Evolutionary conservation across 179 eudicot species (phyloP).

Genomic region (Monotropa hypopitys): DNA sequence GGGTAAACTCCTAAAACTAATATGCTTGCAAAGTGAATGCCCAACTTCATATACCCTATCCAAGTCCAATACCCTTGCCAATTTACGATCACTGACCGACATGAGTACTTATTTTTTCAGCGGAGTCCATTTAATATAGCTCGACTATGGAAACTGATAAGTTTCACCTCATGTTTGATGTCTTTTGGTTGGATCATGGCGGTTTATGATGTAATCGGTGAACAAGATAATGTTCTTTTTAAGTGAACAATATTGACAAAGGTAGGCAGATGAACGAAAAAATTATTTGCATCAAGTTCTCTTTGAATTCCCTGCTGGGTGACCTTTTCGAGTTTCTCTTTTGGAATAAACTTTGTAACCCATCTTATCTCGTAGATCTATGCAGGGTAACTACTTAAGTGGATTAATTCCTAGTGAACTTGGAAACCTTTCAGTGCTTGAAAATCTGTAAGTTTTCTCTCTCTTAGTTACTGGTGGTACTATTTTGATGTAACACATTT

Average conservation of each 20-base stretch:
- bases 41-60: not conserved
- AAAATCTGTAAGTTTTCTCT: conserved; percentile 62
- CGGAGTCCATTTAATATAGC: not conserved
- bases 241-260: not conserved
- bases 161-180: not conserved
- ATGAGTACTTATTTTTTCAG: not conserved
- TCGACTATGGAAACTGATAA: not conserved
- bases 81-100: not conserved
- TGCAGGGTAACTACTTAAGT: conserved; percentile 85
- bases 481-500: not conserved
- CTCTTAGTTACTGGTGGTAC: not conserved
- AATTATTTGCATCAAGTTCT: not conserved
- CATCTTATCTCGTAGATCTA: conserved; percentile 36
- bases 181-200: not conserved
- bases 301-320: not conserved
- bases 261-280: not conserved
- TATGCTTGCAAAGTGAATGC: not conserved
- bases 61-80: not conserved
- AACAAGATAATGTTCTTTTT: not conserved
- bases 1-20: too few species aligned
- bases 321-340: not conserved
- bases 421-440: conserved; percentile 69
- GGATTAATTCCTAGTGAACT: conserved; percentile 63
- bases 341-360: not conserved
- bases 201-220: not conserved